Evolutionary conservation across 2,329 filamentous ascomycete genomes (phyloP), one percentile per base, ranked within the genome.

Genomic region (Rhynchosporium agropyri): DNA sequence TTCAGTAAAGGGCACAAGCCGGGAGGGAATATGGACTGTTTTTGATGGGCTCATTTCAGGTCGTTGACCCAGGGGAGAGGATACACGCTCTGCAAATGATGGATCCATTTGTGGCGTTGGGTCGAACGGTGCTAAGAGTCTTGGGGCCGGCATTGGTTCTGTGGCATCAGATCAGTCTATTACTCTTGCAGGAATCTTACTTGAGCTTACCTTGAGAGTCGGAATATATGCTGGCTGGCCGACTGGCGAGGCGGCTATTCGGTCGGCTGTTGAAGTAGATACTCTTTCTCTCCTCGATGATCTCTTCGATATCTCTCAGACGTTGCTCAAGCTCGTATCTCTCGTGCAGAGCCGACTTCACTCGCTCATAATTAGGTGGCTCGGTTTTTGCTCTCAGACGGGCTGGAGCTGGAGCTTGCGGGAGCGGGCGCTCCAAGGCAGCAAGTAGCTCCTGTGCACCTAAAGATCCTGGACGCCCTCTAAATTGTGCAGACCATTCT

Each of bases 301-400:
- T 77, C 57, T 83, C 80, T 58, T 88, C 83, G 59, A 88, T 86
- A 67, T 85, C 80, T 62, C 80, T 80, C 73, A 88, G 80, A 49
- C 86, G 74, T 61, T 76, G 77, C 61, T 89, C 86, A 65, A 84
- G 78, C 70, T 88, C 85, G 60, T 83, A 75, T 76, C 69, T 73
- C 61, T 75, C 73, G 43, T 73, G 68, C 8, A 75, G 51, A 50
- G 71, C 71, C 10, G 69, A 71, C 59, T 72, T 72, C 15, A 75
- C 70, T 51, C 73, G 63, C 50, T 73, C 70, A 58, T 72, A 74
- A 12, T 66, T 61, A 48, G 67, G 69, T n/a, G 72, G 69, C 31
- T 71, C 71, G 0, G 72, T 74, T 48, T 67, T 66, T 2, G 71
- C 64, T 61, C 71, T 68, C 5, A 74, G 53, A 46, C 72, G 68